A percentile compares a stretch with the other conserved stretches of the same genome.
Evolutionary conservation across 2,329 filamentous ascomycete species (phyloP).

Genomic region (Phialophora verrucosa): DNA sequence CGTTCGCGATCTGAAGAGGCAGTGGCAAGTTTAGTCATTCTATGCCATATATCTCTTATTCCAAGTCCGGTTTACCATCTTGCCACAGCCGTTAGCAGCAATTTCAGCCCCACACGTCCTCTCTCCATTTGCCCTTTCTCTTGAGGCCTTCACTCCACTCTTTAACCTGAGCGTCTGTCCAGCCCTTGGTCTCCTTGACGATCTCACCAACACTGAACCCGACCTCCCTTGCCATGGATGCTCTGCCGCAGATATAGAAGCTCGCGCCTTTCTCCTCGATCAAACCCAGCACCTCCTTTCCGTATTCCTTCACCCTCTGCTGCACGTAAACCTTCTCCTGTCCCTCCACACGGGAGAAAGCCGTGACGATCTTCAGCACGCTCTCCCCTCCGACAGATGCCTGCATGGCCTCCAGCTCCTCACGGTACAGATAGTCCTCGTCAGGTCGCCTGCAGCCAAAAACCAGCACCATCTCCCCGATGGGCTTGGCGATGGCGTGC

Average conservation of each 20-base stretch:
- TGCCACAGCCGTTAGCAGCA: too few relatives aligned
- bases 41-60: too few relatives aligned
- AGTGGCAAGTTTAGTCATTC: conserved; percentile 20
- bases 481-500: conserved; percentile 10
- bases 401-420: conserved; percentile 24
- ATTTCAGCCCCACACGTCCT: conserved; percentile 59
- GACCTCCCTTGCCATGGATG: conserved; percentile 40
- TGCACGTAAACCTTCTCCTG: conserved; percentile 28
- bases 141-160: conserved; percentile 57
- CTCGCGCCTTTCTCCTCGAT: conserved; percentile 23
- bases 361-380: conserved; percentile 21
- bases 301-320: conserved; percentile 12
- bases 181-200: conserved; percentile 42
- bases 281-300: conserved; percentile 5
- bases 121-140: conserved; percentile 59
- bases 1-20: conserved; percentile 22
- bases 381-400: conserved; percentile 16
- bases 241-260: conserved; percentile 29
- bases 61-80: too few relatives aligned
- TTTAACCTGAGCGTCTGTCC: conserved; percentile 50
- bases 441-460: conserved; percentile 50
- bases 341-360: conserved; percentile 22
- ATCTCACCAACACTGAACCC: conserved; percentile 47
- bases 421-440: conserved; percentile 48
- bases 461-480: conserved; percentile 49